A percentile compares a stretch with the other conserved stretches of the same genome.
Conservation (phyloP, 1,139 yeast genomes). For the Yamadazyma oceani region DNA sequence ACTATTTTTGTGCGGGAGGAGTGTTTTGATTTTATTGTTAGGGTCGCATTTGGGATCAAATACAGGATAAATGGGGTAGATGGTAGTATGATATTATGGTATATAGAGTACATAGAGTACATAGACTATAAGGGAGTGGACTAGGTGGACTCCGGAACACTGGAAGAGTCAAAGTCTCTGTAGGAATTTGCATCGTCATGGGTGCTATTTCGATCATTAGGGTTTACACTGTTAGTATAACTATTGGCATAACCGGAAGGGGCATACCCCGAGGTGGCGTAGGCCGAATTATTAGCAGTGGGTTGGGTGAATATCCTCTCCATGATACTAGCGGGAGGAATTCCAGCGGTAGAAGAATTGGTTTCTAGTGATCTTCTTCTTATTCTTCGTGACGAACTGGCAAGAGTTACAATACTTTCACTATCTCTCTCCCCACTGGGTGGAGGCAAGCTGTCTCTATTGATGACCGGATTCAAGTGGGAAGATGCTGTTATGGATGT, state of each 20-base stretch:
- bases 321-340: conserved; percentile 64
- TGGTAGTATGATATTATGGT: too few relatives aligned
- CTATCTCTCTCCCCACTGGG: conserved; percentile 41
- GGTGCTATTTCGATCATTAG: conserved; percentile 8
- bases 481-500: conserved; percentile 52
- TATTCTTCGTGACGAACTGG: conserved; percentile 49
- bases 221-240: conserved; percentile 13
- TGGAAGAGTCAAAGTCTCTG: conserved; percentile 12
- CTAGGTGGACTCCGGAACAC: conserved; percentile 8
- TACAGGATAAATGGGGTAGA: too few relatives aligned
- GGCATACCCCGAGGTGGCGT: conserved; percentile 1
- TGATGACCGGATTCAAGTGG: conserved; percentile 11
- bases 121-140: too few relatives aligned
- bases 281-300: conserved; percentile 10
- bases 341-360: conserved; percentile 59
- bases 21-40: too few relatives aligned
- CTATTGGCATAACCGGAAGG: conserved; percentile 7
- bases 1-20: too few relatives aligned
- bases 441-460: conserved; percentile 13
- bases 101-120: too few relatives aligned
- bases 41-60: too few relatives aligned
- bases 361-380: conserved; percentile 57
- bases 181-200: conserved; percentile 7
- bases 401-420: conserved; percentile 55
- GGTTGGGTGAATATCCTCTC: conserved; percentile 37